Evolutionary conservation across 2,329 filamentous ascomycete genomes (phyloP).

Genomic region (Calonectria henricotiae): DNA sequence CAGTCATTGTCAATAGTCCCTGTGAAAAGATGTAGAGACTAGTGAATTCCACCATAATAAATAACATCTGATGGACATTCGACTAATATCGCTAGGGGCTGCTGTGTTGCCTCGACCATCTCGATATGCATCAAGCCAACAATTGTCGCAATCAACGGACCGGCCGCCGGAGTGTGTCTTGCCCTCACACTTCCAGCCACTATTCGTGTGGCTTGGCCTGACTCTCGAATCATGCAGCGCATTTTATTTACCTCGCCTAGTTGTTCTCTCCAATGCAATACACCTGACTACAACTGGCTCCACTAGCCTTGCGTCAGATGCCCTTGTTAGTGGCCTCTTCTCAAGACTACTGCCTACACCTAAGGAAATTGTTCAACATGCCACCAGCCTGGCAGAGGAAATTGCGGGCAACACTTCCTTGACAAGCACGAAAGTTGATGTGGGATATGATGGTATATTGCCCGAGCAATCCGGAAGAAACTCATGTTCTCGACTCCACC

Average conservation of each 20-base stretch:
- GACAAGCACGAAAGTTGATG: slow-evolving; percentile 35
- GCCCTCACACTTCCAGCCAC: slow-evolving; percentile 35
- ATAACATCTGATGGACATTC: neutral
- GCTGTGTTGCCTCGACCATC: slow-evolving; percentile 27
- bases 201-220: slow-evolving; percentile 34
- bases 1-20: neutral
- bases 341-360: slow-evolving; percentile 32
- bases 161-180: slow-evolving; percentile 37
- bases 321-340: slow-evolving; percentile 21
- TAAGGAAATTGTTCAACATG: slow-evolving; percentile 20
- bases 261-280: slow-evolving; percentile 32
- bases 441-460: slow-evolving; percentile 37
- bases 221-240: slow-evolving; percentile 34
- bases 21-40: slow-evolving; percentile 22
- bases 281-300: slow-evolving; percentile 32
- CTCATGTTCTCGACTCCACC: slow-evolving; percentile 28
- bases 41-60: neutral
- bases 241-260: slow-evolving; percentile 33
- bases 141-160: slow-evolving; percentile 36
- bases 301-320: slow-evolving; percentile 18
- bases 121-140: slow-evolving; percentile 33
- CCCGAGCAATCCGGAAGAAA: slow-evolving; percentile 18
- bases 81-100: slow-evolving; percentile 7
- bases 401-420: slow-evolving; percentile 33
- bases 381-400: slow-evolving; percentile 13